Conservation (phyloP, 805 yeast genomes). For the Kregervanrija delftensis region DNA sequence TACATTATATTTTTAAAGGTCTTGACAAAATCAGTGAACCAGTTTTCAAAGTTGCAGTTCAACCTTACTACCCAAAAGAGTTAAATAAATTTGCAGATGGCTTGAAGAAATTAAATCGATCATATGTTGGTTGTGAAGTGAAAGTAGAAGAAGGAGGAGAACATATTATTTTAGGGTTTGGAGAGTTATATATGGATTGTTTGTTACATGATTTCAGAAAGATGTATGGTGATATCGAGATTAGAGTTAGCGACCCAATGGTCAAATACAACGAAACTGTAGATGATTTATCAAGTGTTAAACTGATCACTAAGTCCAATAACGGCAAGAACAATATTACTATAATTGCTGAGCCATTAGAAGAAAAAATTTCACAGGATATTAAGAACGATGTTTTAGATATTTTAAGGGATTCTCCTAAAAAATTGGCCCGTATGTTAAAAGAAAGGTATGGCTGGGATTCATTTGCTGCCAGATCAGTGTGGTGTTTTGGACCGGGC, state of each 20-base stretch:
- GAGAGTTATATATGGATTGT: slow-evolving; percentile 85
- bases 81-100: slow-evolving; percentile 69
- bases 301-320: slow-evolving; percentile 54
- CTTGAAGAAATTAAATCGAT: slow-evolving; percentile 50
- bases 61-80: slow-evolving; percentile 75
- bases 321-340: slow-evolving; percentile 54
- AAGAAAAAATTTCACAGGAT: slow-evolving; percentile 45
- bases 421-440: slow-evolving; percentile 46
- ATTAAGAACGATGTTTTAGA: slow-evolving; percentile 40
- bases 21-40: slow-evolving; percentile 44
- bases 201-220: slow-evolving; percentile 68
- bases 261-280: slow-evolving; percentile 77
- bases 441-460: slow-evolving; percentile 70
- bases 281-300: slow-evolving; percentile 54
- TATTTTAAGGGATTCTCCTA: slow-evolving; percentile 27
- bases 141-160: slow-evolving; percentile 88
- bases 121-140: slow-evolving; percentile 61
- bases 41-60: slow-evolving; percentile 74
- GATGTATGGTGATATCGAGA: slow-evolving; percentile 55
- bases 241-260: slow-evolving; percentile 81
- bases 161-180: slow-evolving; percentile 71
- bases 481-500: slow-evolving; percentile 71
- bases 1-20: slow-evolving; percentile 30
- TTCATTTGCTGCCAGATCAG: slow-evolving; percentile 69
- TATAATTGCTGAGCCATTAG: slow-evolving; percentile 70